Evolutionary conservation across 768 basidiomycete genomes (phyloP).

Genomic region (Tephrocybe sp.): DNA sequence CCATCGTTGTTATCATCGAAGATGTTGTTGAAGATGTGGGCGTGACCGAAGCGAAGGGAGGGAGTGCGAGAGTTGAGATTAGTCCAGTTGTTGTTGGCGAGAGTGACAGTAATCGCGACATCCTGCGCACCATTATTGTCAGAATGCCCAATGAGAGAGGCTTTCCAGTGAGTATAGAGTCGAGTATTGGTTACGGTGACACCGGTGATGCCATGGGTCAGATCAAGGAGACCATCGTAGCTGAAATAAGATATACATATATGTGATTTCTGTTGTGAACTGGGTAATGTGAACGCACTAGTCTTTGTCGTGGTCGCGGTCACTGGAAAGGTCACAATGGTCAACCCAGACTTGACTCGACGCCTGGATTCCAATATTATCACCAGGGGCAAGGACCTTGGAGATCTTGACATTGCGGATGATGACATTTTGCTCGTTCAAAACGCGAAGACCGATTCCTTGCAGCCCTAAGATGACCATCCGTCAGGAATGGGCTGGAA

Average conservation of each 20-base stretch:
- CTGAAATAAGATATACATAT: conserved; percentile 18
- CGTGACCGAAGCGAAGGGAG: conserved; percentile 44
- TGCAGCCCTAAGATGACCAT: conserved; percentile 31
- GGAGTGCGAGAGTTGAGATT: conserved; percentile 44
- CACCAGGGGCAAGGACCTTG: conserved; percentile 46
- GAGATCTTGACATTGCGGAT: conserved; percentile 48
- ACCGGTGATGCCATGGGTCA: conserved; percentile 41
- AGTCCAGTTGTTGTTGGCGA: conserved; percentile 39
- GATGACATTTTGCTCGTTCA: conserved; percentile 42
- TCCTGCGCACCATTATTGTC: conserved; percentile 39
- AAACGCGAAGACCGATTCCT: conserved; percentile 44
- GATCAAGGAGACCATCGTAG: conserved; percentile 43
- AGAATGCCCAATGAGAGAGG: conserved; percentile 40
- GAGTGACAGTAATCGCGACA: conserved; percentile 39
- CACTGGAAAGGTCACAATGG: conserved; percentile 42
- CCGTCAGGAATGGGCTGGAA: not conserved
- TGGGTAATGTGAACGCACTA: conserved; percentile 8
- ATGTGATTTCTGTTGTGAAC: too few relatives aligned
- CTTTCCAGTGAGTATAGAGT: conserved; percentile 46
- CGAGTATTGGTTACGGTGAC: conserved; percentile 40
- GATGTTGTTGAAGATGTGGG: conserved; percentile 44
- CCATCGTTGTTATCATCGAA: conserved; percentile 42
- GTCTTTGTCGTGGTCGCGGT: conserved; percentile 40
- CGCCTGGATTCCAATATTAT: conserved; percentile 41
- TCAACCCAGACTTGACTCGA: conserved; percentile 43